Conservation (phyloP, 345 rosid genomes). For the Populus euphratica region DNA sequence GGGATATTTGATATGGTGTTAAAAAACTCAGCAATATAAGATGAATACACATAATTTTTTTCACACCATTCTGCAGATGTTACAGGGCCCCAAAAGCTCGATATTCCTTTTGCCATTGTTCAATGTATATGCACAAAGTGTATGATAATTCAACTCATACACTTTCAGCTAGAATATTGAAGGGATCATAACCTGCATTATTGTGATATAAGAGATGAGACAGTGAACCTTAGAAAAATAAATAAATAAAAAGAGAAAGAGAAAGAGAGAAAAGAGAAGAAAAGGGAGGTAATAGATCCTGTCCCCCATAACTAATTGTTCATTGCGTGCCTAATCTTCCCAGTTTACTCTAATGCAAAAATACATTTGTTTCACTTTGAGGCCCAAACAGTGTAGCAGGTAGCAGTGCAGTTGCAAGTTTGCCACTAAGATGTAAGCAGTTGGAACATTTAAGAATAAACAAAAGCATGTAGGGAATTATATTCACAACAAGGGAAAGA, state of each 20-base stretch:
- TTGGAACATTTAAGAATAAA: too few species aligned
- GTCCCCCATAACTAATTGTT: not conserved
- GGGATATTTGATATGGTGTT: slow-evolving; percentile 81
- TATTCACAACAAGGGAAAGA: slow-evolving; percentile 1
- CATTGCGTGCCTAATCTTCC: not conserved
- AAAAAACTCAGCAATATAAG: slow-evolving; percentile 85
- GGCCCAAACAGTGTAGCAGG: too few species aligned
- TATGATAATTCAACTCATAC: slow-evolving; percentile 11
- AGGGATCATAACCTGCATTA: slow-evolving; percentile 25
- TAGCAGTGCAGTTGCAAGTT: too few species aligned
- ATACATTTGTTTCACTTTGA: too few species aligned
- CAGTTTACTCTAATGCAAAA: not conserved
- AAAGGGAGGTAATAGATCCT: not conserved
- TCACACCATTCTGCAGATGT: slow-evolving; percentile 90
- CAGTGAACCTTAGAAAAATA: not conserved
- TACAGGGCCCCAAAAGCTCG: slow-evolving; percentile 95
- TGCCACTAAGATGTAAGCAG: too few species aligned
- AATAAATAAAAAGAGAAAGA: not conserved
- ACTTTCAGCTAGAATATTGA: slow-evolving; percentile 15
- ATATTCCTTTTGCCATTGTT: slow-evolving; percentile 68
- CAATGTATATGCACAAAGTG: slow-evolving; percentile 7
- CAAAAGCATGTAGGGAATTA: not conserved
- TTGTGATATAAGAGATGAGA: not conserved
- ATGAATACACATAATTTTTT: slow-evolving; percentile 64
- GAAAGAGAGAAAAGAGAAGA: not conserved